phyloP scores from a whole-genome alignment of 805 yeast species.

The Lipomyces oligophaga region DNA sequence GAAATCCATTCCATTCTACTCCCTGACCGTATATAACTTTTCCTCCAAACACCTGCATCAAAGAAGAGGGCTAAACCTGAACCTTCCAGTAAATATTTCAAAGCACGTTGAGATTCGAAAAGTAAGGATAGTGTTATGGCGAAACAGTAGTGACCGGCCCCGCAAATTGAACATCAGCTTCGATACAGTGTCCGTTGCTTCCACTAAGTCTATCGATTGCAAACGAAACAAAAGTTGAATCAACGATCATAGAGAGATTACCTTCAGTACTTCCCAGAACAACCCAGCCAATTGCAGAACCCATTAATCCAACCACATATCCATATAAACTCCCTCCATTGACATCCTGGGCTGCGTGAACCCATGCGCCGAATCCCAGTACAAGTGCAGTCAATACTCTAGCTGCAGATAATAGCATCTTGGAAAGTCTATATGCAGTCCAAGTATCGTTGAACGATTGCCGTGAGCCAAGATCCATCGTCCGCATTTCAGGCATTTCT shows the following conservation, averaged over 20 bases:
- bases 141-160: too few relatives aligned
- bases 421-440: slow-evolving; percentile 40
- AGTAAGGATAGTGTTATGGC: too few relatives aligned
- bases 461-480: slow-evolving; percentile 22
- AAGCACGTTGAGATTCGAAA: too few relatives aligned
- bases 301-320: slow-evolving; percentile 41
- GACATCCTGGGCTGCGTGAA: slow-evolving; percentile 38
- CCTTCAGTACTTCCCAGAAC: slow-evolving; percentile 45
- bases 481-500: slow-evolving; percentile 27
- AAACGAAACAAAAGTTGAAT: slow-evolving; percentile 36
- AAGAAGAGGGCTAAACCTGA: too few relatives aligned
- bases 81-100: too few relatives aligned
- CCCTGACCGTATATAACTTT: too few relatives aligned
- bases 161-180: slow-evolving; percentile 34
- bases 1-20: too few relatives aligned
- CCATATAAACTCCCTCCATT: slow-evolving; percentile 40
- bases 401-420: slow-evolving; percentile 39
- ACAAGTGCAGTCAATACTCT: slow-evolving; percentile 39
- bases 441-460: slow-evolving; percentile 29
- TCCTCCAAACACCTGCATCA: too few relatives aligned
- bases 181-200: slow-evolving; percentile 34
- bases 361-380: slow-evolving; percentile 42
- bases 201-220: slow-evolving; percentile 36
- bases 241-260: slow-evolving; percentile 38
- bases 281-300: slow-evolving; percentile 43